Evolutionary conservation across 1,284 basidiomycete genomes (phyloP).

Genomic region (Trametes hirsuta): DNA sequence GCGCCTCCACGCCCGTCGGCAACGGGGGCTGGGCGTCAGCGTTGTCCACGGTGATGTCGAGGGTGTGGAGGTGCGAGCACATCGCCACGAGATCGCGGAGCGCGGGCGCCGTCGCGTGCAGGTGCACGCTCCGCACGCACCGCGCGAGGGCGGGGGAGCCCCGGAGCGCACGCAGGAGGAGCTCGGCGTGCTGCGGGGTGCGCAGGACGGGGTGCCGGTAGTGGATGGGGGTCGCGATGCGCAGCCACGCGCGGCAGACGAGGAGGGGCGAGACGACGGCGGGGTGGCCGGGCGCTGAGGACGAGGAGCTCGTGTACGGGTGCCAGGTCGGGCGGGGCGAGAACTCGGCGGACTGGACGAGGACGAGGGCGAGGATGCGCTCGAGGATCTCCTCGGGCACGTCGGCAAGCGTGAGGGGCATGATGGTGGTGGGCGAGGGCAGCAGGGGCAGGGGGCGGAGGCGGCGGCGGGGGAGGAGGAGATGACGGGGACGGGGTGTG

Average conservation of each 20-base stretch:
- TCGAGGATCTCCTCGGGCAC: slow-evolving; percentile 62
- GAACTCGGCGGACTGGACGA: slow-evolving; percentile 32
- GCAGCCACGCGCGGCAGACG: slow-evolving; percentile 50
- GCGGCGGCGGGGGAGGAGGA: slow-evolving; percentile 1
- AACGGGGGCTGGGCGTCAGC: slow-evolving; percentile 14
- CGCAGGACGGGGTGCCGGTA: slow-evolving; percentile 51
- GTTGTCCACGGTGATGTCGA: slow-evolving; percentile 51
- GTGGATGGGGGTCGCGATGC: slow-evolving; percentile 55
- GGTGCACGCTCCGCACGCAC: slow-evolving; percentile 43
- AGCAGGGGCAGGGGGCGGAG: neutral
- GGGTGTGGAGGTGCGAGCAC: slow-evolving; percentile 36
- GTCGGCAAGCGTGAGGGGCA: slow-evolving; percentile 34
- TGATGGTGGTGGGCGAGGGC: slow-evolving; percentile 11
- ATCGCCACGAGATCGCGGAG: slow-evolving; percentile 34
- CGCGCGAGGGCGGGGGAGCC: slow-evolving; percentile 40
- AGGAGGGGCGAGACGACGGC: slow-evolving; percentile 46
- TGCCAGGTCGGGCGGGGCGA: slow-evolving; percentile 36
- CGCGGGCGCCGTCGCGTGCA: slow-evolving; percentile 37
- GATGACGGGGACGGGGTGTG: slow-evolving; percentile 1
- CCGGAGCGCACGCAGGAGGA: slow-evolving; percentile 43
- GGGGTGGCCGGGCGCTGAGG: slow-evolving; percentile 3
- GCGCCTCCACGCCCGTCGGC: neutral
- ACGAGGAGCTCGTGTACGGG: slow-evolving; percentile 19
- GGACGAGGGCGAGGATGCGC: slow-evolving; percentile 48
- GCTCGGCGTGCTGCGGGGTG: slow-evolving; percentile 40